Evolutionary conservation across 495 filamentous ascomycete species (phyloP).

Genomic region (Lepidopterella palustris): DNA sequence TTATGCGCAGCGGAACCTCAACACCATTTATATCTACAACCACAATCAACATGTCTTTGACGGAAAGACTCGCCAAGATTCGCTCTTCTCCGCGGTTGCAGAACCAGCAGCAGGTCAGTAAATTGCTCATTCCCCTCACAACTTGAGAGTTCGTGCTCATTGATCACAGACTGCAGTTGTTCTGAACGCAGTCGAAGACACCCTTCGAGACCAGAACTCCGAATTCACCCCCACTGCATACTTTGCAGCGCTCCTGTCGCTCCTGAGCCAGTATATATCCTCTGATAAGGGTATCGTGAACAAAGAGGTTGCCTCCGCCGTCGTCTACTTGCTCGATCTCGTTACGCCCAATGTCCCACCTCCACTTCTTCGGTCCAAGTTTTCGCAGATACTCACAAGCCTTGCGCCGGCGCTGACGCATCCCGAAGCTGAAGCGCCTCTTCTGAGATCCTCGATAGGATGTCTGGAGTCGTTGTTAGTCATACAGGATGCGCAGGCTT

Average conservation of each 20-base stretch:
- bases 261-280: slow-evolving; percentile 70
- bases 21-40: too few relatives aligned
- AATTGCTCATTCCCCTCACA: background rate
- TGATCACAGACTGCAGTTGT: slow-evolving; percentile 68
- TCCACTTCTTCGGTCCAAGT: slow-evolving; percentile 82
- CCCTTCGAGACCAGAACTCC: slow-evolving; percentile 76
- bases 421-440: slow-evolving; percentile 76
- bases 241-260: slow-evolving; percentile 88
- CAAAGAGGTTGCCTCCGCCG: slow-evolving; percentile 76
- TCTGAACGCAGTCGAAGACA: slow-evolving; percentile 85
- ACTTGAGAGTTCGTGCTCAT: slow-evolving; percentile 2
- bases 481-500: slow-evolving; percentile 79
- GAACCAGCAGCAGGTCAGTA: slow-evolving; percentile 80
- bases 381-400: slow-evolving; percentile 81
- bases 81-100: slow-evolving; percentile 84
- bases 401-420: slow-evolving; percentile 77
- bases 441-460: slow-evolving; percentile 83
- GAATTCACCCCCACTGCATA: slow-evolving; percentile 81
- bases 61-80: slow-evolving; percentile 91
- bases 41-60: slow-evolving; percentile 54
- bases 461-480: slow-evolving; percentile 81
- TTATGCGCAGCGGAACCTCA: too few relatives aligned
- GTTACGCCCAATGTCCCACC: slow-evolving; percentile 76
- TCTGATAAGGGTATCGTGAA: slow-evolving; percentile 58
- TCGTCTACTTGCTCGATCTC: slow-evolving; percentile 93